A percentile compares a stretch with the other conserved stretches of the same genome.
These are phyloP conservation scores for Exophiala phaeomuriformis DNA, from an alignment of 2,329 filamentous ascomycete species.

Conservation along the genomic window DNA sequence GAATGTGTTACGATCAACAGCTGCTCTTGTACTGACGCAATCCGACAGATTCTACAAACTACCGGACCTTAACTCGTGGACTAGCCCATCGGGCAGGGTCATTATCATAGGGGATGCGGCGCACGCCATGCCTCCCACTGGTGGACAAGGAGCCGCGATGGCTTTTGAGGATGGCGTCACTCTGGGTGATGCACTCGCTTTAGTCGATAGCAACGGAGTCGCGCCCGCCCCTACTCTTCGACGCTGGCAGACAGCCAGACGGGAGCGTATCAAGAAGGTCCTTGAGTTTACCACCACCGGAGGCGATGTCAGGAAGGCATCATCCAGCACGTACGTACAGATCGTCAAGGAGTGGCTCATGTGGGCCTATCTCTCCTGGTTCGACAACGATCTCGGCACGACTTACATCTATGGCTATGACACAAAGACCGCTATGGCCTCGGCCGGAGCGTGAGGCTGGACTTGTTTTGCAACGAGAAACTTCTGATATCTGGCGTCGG, in stretches of 20 bases:
- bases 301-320: slow-evolving; percentile 14
- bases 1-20: neutral
- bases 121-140: slow-evolving; percentile 24
- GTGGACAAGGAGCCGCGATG: slow-evolving; percentile 23
- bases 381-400: slow-evolving; percentile 9
- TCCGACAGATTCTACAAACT: slow-evolving; percentile 11
- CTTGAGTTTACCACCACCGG: slow-evolving; percentile 39
- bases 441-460: neutral
- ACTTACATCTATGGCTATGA: slow-evolving; percentile 20
- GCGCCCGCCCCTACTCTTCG: neutral
- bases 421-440: neutral
- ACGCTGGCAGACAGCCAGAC: slow-evolving; percentile 44
- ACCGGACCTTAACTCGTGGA: slow-evolving; percentile 23
- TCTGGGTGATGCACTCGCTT: slow-evolving; percentile 19
- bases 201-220: slow-evolving; percentile 1
- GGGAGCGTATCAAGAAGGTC: slow-evolving; percentile 43
- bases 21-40: neutral
- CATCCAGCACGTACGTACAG: slow-evolving; percentile 11
- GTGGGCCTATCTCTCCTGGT: slow-evolving; percentile 15
- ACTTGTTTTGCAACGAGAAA: neutral
- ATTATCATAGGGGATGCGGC: slow-evolving; percentile 25
- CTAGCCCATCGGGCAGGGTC: slow-evolving; percentile 10
- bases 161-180: slow-evolving; percentile 24
- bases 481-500: neutral
- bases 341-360: slow-evolving; percentile 21